Conservation (phyloP, 768 basidiomycete genomes). For the Cystoderma amianthinum region DNA sequence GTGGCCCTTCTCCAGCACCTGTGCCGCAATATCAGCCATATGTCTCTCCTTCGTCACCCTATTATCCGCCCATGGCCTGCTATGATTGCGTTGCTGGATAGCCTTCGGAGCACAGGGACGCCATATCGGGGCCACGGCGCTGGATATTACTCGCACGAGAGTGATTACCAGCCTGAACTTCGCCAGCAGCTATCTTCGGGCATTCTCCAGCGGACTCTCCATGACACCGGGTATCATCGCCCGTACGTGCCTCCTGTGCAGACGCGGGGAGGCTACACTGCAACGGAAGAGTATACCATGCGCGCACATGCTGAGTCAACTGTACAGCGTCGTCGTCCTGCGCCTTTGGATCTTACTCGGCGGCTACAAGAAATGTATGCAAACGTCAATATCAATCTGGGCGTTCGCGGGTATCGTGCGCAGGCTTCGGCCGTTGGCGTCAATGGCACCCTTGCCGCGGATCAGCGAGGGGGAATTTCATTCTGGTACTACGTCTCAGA, state of each 20-base stretch:
- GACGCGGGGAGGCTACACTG: conserved; percentile 52
- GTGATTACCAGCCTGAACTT: conserved; percentile 6
- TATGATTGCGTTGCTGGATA: conserved; percentile 30
- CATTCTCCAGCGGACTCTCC: background rate
- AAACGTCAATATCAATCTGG: conserved; percentile 27
- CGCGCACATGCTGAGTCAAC: conserved; percentile 38
- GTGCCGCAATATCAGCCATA: background rate
- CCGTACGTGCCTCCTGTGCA: conserved; percentile 12
- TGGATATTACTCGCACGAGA: conserved; percentile 6
- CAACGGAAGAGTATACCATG: conserved; percentile 63
- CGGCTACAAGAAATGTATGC: conserved; percentile 12
- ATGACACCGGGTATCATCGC: conserved; percentile 1
- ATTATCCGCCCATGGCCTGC: conserved; percentile 20
- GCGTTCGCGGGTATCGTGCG: conserved; percentile 34
- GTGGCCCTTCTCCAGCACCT: conserved; percentile 10
- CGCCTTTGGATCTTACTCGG: conserved; percentile 25
- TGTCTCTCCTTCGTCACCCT: conserved; percentile 2
- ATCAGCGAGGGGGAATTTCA: conserved; percentile 33
- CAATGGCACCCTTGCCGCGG: background rate
- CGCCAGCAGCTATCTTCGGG: conserved; percentile 3
- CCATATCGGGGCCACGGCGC: conserved; percentile 11
- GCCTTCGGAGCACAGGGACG: conserved; percentile 17
- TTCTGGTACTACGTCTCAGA: conserved; percentile 8
- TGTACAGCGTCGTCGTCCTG: conserved; percentile 20
- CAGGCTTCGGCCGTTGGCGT: conserved; percentile 24